These are phyloP conservation scores for Ceratocystis colombiana DNA, from an alignment of 2,329 filamentous ascomycete species.

Conservation along the genomic window DNA sequence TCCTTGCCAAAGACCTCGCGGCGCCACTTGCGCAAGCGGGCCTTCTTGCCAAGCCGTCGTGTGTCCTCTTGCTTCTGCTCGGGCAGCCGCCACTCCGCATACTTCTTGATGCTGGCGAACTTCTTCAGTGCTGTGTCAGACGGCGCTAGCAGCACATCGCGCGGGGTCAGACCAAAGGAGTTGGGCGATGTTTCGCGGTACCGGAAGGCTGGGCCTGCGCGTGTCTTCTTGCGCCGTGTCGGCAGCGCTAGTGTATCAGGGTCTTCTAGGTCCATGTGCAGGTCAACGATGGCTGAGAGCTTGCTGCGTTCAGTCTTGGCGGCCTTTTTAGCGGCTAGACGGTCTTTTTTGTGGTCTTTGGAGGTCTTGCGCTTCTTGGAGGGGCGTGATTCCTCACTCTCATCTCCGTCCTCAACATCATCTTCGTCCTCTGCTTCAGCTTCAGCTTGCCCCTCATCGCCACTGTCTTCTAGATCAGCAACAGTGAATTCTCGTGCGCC, in stretches of 20 bases:
- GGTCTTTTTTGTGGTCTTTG: conserved; percentile 51
- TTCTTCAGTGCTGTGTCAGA: conserved; percentile 78
- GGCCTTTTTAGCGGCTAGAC: conserved; percentile 52
- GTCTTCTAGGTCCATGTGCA: conserved; percentile 63
- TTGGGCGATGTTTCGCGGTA: conserved; percentile 92
- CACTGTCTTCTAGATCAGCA: conserved; percentile 43
- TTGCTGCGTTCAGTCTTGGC: conserved; percentile 72
- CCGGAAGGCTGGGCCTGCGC: conserved; percentile 50
- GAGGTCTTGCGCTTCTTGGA: conserved; percentile 51
- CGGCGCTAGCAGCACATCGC: conserved; percentile 81
- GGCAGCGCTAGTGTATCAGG: conserved; percentile 43
- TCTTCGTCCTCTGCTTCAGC: conserved; percentile 33
- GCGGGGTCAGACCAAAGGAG: conserved; percentile 76
- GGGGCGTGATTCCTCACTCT: conserved; percentile 36
- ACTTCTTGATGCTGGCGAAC: conserved; percentile 88
- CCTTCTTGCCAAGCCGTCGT: conserved; percentile 88
- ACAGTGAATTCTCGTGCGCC: conserved; percentile 41
- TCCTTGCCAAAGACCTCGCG: conserved; percentile 52
- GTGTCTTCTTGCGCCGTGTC: conserved; percentile 26
- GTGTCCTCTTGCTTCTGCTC: conserved; percentile 84
- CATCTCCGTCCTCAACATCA: conserved; percentile 34
- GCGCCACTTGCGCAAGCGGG: conserved; percentile 76
- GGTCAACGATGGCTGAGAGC: conserved; percentile 77
- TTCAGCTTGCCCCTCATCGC: conserved; percentile 30
- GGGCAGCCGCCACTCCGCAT: conserved; percentile 75